A percentile compares a stretch with the other conserved stretches of the same genome.
phyloP scores from a whole-genome alignment of 1,284 basidiomycete species.

The Tetrapyrgos nigripes region DNA sequence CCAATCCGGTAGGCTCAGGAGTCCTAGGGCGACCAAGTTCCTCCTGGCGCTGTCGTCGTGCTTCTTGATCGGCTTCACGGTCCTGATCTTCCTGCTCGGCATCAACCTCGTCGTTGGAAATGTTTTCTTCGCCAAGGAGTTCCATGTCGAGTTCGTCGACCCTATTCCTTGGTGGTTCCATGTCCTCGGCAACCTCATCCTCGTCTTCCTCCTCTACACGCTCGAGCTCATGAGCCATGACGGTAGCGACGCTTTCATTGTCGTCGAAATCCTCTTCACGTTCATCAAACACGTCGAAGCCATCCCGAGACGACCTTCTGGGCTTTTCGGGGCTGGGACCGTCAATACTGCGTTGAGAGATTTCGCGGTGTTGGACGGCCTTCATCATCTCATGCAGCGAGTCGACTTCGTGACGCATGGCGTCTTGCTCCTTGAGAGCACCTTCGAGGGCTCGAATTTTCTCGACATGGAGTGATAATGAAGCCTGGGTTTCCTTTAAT shows the following conservation, averaged over 20 bases:
- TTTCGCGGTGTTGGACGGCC: slow-evolving; percentile 26
- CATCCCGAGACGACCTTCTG: slow-evolving; percentile 32
- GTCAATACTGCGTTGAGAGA: neutral
- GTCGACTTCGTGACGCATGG: slow-evolving; percentile 82
- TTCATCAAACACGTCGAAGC: slow-evolving; percentile 47
- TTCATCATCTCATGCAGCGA: slow-evolving; percentile 76
- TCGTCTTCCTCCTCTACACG: slow-evolving; percentile 80
- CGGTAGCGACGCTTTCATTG: slow-evolving; percentile 66
- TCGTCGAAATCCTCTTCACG: slow-evolving; percentile 49
- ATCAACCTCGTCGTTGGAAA: slow-evolving; percentile 11
- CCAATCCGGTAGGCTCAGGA: slow-evolving; percentile 76
- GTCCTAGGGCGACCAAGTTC: slow-evolving; percentile 74
- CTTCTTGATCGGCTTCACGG: slow-evolving; percentile 47
- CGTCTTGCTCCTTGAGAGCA: slow-evolving; percentile 88
- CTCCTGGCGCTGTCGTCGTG: slow-evolving; percentile 54
- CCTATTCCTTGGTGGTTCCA: slow-evolving; percentile 40
- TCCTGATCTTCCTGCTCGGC: slow-evolving; percentile 40
- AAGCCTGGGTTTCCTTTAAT: slow-evolving; percentile 85
- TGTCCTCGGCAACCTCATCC: slow-evolving; percentile 54
- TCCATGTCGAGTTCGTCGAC: slow-evolving; percentile 35
- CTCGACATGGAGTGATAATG: slow-evolving; percentile 82
- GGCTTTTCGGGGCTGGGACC: neutral
- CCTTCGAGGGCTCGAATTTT: slow-evolving; percentile 87
- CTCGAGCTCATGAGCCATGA: slow-evolving; percentile 73
- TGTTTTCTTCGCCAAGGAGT: neutral